Base-by-base conservation (phyloP, 768 basidiomycete genomes). In the Boletus fagicola region DNA sequence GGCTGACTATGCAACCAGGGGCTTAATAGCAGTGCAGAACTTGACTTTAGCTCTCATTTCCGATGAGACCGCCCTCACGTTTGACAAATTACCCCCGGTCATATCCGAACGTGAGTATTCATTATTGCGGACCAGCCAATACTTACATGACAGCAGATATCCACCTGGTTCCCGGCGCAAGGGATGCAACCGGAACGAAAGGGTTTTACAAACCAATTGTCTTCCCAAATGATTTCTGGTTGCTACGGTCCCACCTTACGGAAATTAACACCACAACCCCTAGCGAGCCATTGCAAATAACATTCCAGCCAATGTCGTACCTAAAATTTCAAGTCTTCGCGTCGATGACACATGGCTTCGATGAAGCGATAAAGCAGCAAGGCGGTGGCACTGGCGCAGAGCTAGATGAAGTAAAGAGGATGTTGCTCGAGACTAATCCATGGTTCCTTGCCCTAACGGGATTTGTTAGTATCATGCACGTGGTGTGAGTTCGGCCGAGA, bases 141-240 rank as follows among this genome's bases (percentile, higher is more conserved):
- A 38, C 60, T 69, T 22, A 67, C 26, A 47, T 65, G n/a, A 16
- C 51, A 54, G 42, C 53, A 89, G 90, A 90, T 70, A 70, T 94
- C 46, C 75, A 84, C 51, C 68, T 94, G 40, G 76, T 88, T 39
- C 78, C 82, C 5, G 78, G 74, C 26, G 65, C 77, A 54, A 83
- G 88, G 38, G 89, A 92, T 60, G 73, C 80, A 38, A 83, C 83
- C 24, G 87, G 87, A 5, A 80, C 78, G 3, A 80, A 79, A 58
- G 89, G 84, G 4, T 83, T 79, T 60, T 94, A 95, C 80, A 89
- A 85, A 65, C 96, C 96, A 10, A 86, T 95, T 57, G 69, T 98
- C 38, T 98, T 89, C 73, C 84, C 92, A 15, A 98, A 98, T 68
- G 94, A 97, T 67, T 98, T 98, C 74, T 98, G 96, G 94, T 83